Base-by-base conservation (phyloP, 23 red algal species). In the Gracilariopsis chorda region DNA sequence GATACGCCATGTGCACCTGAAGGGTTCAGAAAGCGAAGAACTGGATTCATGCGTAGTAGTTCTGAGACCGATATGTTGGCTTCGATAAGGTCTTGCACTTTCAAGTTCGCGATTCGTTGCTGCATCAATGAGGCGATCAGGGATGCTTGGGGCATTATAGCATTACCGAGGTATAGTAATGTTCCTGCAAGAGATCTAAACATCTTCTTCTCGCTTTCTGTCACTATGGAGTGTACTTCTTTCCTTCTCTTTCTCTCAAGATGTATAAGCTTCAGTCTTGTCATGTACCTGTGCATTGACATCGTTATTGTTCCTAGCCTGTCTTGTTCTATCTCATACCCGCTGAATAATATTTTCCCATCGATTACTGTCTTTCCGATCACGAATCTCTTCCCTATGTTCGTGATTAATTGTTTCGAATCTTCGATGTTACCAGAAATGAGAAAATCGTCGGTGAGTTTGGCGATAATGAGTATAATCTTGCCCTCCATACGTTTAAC, bases 381-480 rank as follows among this genome's bases (percentile, higher is more conserved):
- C 29, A 11, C 39, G 16, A 64, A 63, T 10, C 56, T 49, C 4
- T 40, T 9, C 37, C 43, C 25, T 62, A 60, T 12, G 8, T 12
- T 63, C 24, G 61, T 10, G 3, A 9, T 13, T 9, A 37, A 63
- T 40, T 4, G 4, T 43, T 72, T 20, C 6, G 7, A 36, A 4
- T 40, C 7, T 12, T 46, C 65, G 20, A 10, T 4, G 30, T 20
- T 32, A 21, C 41, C 75, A 13, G 17, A 23, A 4, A 80, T 55
- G 16, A 80, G 35, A 5, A 80, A 51, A 57, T 80, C 75, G 75
- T 80, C 75, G 8, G 33, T 80, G 4, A 80, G 17, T 51, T 80
- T 80, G 5, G 41, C 75, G 19, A 80, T 7, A 23, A 80, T 27
- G 8, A 80, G 42, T 7, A 80, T 45, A 5, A 52, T 80, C 13